Conservation (phyloP, 257 asterid genomes). For the Datura wrightii region DNA sequence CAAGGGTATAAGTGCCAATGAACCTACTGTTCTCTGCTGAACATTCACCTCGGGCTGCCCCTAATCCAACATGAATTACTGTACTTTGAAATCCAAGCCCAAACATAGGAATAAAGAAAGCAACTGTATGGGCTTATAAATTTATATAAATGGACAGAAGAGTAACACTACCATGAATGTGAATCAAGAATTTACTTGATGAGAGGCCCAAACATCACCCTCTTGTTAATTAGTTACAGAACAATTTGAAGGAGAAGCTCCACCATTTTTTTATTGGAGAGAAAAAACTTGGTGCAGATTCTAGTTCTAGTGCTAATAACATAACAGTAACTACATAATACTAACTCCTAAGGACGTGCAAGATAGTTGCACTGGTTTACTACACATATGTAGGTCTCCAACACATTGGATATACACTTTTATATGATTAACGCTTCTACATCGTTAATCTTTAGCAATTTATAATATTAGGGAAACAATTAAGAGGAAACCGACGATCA, state of each 20-base stretch:
- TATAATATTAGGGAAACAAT: constrained; percentile 49
- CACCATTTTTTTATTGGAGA: constrained; percentile 24
- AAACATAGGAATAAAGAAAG: not conserved
- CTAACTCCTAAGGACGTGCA: constrained; percentile 4
- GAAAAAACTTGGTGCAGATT: constrained; percentile 18
- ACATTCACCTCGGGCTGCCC: not conserved
- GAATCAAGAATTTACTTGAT: constrained; percentile 17
- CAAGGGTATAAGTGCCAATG: no score
- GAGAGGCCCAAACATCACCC: constrained; percentile 21
- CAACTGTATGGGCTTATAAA: not conserved
- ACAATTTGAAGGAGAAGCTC: constrained; percentile 14
- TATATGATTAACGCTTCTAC: constrained; percentile 13
- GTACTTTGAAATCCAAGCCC: not conserved
- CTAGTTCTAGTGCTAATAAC: not conserved
- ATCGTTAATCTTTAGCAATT: constrained; percentile 1
- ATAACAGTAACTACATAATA: not conserved
- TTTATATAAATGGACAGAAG: not conserved
- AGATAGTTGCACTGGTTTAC: constrained; percentile 30
- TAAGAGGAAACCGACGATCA: constrained; percentile 54
- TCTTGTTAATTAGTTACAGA: not conserved
- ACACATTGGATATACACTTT: constrained; percentile 49
- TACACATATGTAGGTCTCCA: constrained; percentile 41
- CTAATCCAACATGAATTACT: not conserved
- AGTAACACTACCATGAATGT: constrained; percentile 1
- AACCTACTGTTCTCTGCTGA: not conserved